phyloP scores from a whole-genome alignment of 768 basidiomycete species.

The Mycena floridula region DNA sequence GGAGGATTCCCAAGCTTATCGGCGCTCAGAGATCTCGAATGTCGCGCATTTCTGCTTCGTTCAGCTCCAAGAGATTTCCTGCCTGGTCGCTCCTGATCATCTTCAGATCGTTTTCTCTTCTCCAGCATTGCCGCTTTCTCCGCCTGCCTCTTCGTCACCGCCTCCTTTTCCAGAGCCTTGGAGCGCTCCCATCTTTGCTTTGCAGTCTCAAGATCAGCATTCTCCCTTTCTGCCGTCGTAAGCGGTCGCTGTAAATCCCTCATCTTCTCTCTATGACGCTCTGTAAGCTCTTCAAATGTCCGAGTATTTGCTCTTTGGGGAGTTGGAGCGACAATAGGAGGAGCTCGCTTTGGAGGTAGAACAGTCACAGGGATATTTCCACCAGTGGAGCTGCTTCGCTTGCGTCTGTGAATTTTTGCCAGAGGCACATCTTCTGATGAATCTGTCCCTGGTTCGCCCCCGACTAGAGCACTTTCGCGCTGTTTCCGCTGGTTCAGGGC shows the following conservation, averaged over 20 bases:
- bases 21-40: constrained; percentile 55
- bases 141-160: constrained; percentile 63
- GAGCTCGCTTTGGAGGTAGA: constrained; percentile 38
- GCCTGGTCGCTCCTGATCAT: constrained; percentile 27
- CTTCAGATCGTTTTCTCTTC: constrained; percentile 41
- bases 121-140: constrained; percentile 59
- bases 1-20: constrained; percentile 46
- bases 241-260: constrained; percentile 77
- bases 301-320: constrained; percentile 53
- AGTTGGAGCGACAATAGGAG: constrained; percentile 32
- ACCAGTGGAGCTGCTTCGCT: constrained; percentile 21
- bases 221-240: constrained; percentile 73
- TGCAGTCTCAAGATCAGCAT: constrained; percentile 70
- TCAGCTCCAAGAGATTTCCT: constrained; percentile 29
- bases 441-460: constrained; percentile 28
- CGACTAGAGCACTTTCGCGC: constrained; percentile 56
- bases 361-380: constrained; percentile 35
- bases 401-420: constrained; percentile 22
- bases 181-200: constrained; percentile 79
- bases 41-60: constrained; percentile 25
- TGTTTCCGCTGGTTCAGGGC: constrained; percentile 67
- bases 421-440: constrained; percentile 47
- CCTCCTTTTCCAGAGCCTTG: constrained; percentile 67
- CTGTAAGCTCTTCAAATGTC: constrained; percentile 84
- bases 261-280: constrained; percentile 82